phyloP scores from a whole-genome alignment of 2,329 filamentous ascomycete genomes.

The Tympanopsis confertula region DNA sequence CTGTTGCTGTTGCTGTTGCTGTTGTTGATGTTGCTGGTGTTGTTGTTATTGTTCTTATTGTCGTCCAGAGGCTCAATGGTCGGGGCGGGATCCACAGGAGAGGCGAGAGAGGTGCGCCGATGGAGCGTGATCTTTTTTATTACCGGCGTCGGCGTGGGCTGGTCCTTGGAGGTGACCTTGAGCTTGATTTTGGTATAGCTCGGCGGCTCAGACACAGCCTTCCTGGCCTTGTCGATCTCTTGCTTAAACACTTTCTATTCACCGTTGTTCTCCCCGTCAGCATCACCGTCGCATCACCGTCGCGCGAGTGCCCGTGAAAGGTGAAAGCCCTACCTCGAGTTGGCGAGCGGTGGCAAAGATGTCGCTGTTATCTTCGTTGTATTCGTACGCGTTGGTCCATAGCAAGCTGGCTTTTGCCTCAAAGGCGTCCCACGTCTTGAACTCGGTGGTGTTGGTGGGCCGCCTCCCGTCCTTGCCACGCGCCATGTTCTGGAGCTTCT shows the following conservation, averaged over 20 bases:
- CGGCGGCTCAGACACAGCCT: slow-evolving; percentile 58
- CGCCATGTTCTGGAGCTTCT: slow-evolving; percentile 65
- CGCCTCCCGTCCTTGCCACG: slow-evolving; percentile 61
- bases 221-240: slow-evolving; percentile 61
- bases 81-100: background rate
- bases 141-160: background rate
- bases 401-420: slow-evolving; percentile 70
- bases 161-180: slow-evolving; percentile 40
- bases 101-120: background rate
- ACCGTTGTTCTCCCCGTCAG: too few relatives aligned
- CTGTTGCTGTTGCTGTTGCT: too few relatives aligned
- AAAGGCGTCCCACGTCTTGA: slow-evolving; percentile 73
- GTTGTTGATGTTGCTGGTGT: too few relatives aligned
- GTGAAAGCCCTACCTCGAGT: slow-evolving; percentile 51
- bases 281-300: slow-evolving; percentile 6
- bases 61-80: too few relatives aligned
- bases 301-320: background rate
- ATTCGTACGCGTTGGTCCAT: slow-evolving; percentile 79
- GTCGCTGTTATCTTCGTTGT: slow-evolving; percentile 84
- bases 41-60: too few relatives aligned
- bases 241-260: slow-evolving; percentile 57
- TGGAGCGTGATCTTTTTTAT: background rate
- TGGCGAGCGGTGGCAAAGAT: slow-evolving; percentile 69
- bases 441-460: slow-evolving; percentile 48
- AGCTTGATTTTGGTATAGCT: slow-evolving; percentile 70